These are phyloP conservation scores for Luzula sylvatica DNA, from an alignment of 176 grass and related monocot genomes.

Conservation along the genomic window DNA sequence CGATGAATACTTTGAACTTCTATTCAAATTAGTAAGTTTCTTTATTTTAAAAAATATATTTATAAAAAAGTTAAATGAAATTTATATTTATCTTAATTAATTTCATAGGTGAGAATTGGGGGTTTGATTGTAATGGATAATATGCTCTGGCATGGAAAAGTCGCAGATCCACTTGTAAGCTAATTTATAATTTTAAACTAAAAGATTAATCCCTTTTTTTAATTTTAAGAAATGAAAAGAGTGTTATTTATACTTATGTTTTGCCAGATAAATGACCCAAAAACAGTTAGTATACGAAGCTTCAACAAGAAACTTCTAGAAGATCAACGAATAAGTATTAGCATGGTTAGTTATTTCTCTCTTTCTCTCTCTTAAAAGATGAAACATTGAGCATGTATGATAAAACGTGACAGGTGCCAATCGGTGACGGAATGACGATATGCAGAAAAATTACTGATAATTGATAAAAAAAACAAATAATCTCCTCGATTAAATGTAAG, in stretches of 20 bases:
- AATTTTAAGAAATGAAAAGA: slow-evolving; percentile 1
- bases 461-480: slow-evolving; percentile 13
- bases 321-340: slow-evolving; percentile 58
- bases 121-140: slow-evolving; percentile 95
- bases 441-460: slow-evolving; percentile 57
- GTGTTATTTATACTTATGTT: neutral
- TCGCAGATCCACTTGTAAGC: slow-evolving; percentile 64
- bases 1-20: slow-evolving; percentile 73
- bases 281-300: slow-evolving; percentile 77
- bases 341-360: slow-evolving; percentile 52
- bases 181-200: neutral
- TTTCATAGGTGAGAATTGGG: slow-evolving; percentile 59
- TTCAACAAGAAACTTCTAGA: slow-evolving; percentile 95
- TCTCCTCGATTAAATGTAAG: too few relatives aligned
- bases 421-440: slow-evolving; percentile 96
- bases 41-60: neutral
- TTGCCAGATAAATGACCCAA: slow-evolving; percentile 63
- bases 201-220: slow-evolving; percentile 3
- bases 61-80: neutral
- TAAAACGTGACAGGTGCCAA: slow-evolving; percentile 45
- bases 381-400: slow-evolving; percentile 18
- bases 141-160: slow-evolving; percentile 93
- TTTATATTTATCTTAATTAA: neutral
- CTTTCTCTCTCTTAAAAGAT: neutral
- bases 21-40: slow-evolving; percentile 73